phyloP scores from a whole-genome alignment of 805 yeast species.

The Lipomyces yamadae region DNA sequence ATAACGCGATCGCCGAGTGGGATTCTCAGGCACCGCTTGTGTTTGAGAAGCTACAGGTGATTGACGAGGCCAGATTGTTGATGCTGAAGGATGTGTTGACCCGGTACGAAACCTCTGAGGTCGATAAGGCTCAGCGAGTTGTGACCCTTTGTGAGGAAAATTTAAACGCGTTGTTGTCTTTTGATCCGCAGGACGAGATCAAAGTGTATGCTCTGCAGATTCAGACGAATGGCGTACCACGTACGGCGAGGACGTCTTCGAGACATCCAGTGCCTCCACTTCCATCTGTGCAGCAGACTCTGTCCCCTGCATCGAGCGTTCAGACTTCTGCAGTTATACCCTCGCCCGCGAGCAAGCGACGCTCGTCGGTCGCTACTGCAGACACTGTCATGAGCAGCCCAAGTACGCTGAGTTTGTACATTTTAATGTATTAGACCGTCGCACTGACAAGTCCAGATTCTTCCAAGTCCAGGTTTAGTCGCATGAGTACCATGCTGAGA shows the following conservation, averaged over 20 bases:
- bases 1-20: conserved; percentile 57
- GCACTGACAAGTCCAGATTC: not conserved
- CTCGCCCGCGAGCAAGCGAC: conserved; percentile 12
- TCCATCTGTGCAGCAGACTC: not conserved
- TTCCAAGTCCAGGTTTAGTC: conserved; percentile 15
- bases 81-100: conserved; percentile 69
- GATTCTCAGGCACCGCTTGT: conserved; percentile 75
- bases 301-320: conserved; percentile 3
- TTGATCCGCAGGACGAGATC: conserved; percentile 65
- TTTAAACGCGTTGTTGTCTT: conserved; percentile 66
- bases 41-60: conserved; percentile 73
- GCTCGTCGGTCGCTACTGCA: conserved; percentile 23
- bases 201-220: conserved; percentile 53
- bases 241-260: not conserved
- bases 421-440: not conserved
- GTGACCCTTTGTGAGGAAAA: conserved; percentile 63
- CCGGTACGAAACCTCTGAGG: conserved; percentile 64
- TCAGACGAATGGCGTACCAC: conserved; percentile 33
- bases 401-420: not conserved
- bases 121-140: conserved; percentile 56
- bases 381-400: conserved; percentile 8
- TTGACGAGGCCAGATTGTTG: conserved; percentile 65
- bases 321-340: conserved; percentile 15
- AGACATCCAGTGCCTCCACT: conserved; percentile 3
- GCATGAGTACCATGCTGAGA: conserved; percentile 30